Conservation (phyloP, 345 rosid species). For the Jatropha curcas region DNA sequence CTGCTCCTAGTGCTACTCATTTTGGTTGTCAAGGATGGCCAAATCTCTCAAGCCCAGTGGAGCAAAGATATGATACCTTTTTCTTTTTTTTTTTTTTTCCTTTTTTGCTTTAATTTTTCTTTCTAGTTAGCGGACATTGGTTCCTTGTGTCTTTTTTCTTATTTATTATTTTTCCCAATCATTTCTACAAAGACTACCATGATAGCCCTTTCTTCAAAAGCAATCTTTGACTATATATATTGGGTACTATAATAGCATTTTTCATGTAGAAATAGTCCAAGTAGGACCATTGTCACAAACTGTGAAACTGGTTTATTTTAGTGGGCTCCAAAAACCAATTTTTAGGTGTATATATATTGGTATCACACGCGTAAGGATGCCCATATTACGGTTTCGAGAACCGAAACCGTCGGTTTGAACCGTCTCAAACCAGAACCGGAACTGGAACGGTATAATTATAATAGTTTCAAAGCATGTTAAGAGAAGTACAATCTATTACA, state of each 20-base stretch:
- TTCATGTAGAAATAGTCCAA: background rate
- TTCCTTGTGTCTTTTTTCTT: slow-evolving; percentile 1
- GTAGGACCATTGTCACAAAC: background rate
- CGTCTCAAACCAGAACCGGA: too few relatives aligned
- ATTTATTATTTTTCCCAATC: slow-evolving; percentile 1
- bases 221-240: slow-evolving; percentile 1
- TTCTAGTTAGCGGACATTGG: background rate
- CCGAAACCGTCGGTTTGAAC: too few relatives aligned
- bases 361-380: too few relatives aligned
- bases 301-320: too few relatives aligned
- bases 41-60: slow-evolving; percentile 20
- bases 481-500: too few relatives aligned
- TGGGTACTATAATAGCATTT: background rate
- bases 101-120: too few relatives aligned
- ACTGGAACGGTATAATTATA: too few relatives aligned
- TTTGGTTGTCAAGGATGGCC: background rate
- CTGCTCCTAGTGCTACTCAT: background rate
- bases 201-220: slow-evolving; percentile 5
- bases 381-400: too few relatives aligned
- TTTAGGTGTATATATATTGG: too few relatives aligned
- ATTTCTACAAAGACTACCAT: slow-evolving; percentile 12
- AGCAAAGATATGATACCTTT: slow-evolving; percentile 29
- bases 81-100: background rate
- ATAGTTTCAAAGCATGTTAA: too few relatives aligned
- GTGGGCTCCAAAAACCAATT: too few relatives aligned